These are phyloP conservation scores for Trichoderma endophyticum DNA, from an alignment of 2,329 filamentous ascomycete species.

Conservation along the genomic window DNA sequence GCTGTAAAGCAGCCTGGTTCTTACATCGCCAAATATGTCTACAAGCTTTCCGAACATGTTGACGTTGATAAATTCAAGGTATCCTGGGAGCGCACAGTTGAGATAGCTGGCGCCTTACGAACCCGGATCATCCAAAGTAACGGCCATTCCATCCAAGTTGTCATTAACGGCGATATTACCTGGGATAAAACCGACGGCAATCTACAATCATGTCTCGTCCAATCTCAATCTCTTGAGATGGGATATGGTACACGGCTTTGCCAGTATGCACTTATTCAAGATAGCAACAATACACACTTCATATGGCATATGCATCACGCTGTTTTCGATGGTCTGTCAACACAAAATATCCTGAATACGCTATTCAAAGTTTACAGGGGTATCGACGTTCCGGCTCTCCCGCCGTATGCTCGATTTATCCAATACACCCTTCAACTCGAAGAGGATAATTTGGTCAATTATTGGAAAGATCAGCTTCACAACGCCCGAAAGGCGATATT, in stretches of 20 bases:
- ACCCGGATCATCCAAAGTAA: constrained; percentile 23
- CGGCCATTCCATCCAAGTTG: constrained; percentile 16
- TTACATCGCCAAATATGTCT: constrained; percentile 33
- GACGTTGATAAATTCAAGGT: constrained; percentile 20
- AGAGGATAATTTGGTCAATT: not conserved
- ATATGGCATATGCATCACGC: constrained; percentile 12
- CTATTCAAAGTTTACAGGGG: not conserved
- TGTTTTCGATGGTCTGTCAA: constrained; percentile 1
- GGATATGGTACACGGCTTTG: constrained; percentile 10
- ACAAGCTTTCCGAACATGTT: constrained; percentile 20
- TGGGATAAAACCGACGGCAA: not conserved
- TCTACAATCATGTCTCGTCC: not conserved
- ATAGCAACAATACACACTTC: not conserved
- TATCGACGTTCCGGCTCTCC: not conserved
- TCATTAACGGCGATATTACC: constrained; percentile 17
- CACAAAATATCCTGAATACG: not conserved
- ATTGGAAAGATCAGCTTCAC: constrained; percentile 20
- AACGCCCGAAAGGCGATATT: constrained; percentile 14
- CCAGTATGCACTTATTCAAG: not conserved
- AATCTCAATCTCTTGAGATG: not conserved
- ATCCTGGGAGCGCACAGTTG: constrained; percentile 23
- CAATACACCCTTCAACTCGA: constrained; percentile 3
- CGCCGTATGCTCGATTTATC: constrained; percentile 1
- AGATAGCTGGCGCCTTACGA: constrained; percentile 20
- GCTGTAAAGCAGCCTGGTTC: constrained; percentile 31